Evolutionary conservation across 1,284 basidiomycete genomes (phyloP), one percentile per base, ranked within the genome.

Genomic region (Ceratorhiza oryzae-sativae): DNA sequence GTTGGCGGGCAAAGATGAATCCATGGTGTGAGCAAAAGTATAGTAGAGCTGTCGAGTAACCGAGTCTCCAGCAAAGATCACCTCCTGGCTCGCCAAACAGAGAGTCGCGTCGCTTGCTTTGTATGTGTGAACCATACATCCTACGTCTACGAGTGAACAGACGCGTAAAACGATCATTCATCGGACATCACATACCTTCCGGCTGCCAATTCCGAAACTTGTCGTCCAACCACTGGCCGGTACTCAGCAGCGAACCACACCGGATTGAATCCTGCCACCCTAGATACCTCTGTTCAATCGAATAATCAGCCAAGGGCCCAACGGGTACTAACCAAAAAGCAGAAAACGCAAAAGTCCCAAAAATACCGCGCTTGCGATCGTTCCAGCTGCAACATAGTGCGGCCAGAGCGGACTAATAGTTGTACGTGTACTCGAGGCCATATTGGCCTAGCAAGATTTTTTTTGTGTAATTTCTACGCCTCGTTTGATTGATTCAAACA

Each of bases 41-140:
- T 91, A 95, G 82, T 90, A 96, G 12, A 95, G 82, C 71, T 87
- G 86, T 53, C 94, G 85, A 13, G 92, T 90, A 53, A 91, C 86
- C 23, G 93, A 94, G 80, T 96, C 94, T n/a, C 94, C 94, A 48
- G 92, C 83, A 79, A 96, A 96, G 59, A 92, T 81, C 30, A 93
- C 83, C 10, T 83, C 83, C 75, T 84, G 83, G 13, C 84, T 83
- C 23, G 79, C 78, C 25, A 92, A 79, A 77, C 90, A 92, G 13
- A 79, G 77, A 18, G 82, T 78, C 41, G 85, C 83, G 72, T 91
- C 87, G 18, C 81, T 80, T 4, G 85, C 78, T 68, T 83, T 83
- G 78, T 93, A 93, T 12, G 82, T 77, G 77, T 90, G 81, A 58
- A 91, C 82, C 86, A 93, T 92, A 77, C 92, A 94, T 32, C 92